Conservation (phyloP, 2,329 filamentous ascomycete genomes). For the Pseudogymnoascus verrucosus region DNA sequence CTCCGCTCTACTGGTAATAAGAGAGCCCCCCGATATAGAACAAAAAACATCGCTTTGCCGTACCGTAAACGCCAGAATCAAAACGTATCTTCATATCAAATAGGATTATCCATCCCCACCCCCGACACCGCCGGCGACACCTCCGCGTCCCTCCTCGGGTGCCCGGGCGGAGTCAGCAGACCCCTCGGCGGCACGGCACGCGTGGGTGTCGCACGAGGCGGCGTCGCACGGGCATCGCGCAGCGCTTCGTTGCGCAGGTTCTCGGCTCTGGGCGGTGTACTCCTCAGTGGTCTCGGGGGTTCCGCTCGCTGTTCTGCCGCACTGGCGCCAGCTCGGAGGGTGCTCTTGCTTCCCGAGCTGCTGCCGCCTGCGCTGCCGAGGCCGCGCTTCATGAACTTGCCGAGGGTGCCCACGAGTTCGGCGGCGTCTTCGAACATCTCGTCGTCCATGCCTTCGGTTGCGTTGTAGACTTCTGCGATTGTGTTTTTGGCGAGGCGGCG, state of each 20-base stretch:
- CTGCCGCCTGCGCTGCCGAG: constrained; percentile 10
- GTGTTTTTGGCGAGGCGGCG: constrained; percentile 71
- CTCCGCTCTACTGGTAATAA: not conserved
- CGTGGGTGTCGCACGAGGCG: not conserved
- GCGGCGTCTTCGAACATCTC: constrained; percentile 91
- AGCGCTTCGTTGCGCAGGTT: not conserved
- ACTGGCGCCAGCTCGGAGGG: not conserved
- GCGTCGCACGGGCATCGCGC: not conserved
- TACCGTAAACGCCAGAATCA: not conserved
- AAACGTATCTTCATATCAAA: constrained; percentile 15
- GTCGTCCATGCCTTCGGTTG: constrained; percentile 86
- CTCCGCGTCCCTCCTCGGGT: not conserved
- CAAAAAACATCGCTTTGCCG: not conserved
- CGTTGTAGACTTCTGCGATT: constrained; percentile 85
- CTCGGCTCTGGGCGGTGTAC: not conserved
- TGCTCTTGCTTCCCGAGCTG: constrained; percentile 9
- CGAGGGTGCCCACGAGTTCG: constrained; percentile 75
- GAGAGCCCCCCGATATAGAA: not conserved
- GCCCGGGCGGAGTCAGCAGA: not conserved
- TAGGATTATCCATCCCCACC: constrained; percentile 25
- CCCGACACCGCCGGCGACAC: constrained; percentile 11
- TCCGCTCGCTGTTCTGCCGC: not conserved
- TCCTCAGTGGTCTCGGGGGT: not conserved
- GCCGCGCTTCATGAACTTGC: constrained; percentile 80
- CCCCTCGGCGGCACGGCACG: not conserved